phyloP scores from a whole-genome alignment of 73 alveolate species.

The Tetrahymena borealis region DNA sequence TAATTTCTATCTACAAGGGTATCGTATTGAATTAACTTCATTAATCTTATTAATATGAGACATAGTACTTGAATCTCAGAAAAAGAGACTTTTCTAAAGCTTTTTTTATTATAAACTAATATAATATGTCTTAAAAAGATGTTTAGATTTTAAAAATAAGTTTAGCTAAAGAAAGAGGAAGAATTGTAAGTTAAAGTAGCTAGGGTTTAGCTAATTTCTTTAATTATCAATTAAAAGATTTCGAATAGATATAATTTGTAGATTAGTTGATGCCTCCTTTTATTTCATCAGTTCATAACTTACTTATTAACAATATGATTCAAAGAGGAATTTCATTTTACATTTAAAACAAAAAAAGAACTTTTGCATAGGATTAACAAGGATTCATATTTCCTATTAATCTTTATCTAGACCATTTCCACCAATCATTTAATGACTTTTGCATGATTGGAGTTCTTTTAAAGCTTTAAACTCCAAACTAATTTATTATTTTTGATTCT shows the following conservation, averaged over 20 bases:
- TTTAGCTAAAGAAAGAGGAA: background rate
- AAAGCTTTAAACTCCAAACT: background rate
- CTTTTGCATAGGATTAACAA: background rate
- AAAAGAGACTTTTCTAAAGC: background rate
- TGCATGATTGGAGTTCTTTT: background rate
- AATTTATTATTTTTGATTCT: background rate
- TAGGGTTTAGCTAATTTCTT: background rate
- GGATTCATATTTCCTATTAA: background rate
- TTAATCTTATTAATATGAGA: background rate
- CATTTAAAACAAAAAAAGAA: background rate
- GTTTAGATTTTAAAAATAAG: background rate
- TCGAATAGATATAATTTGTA: background rate
- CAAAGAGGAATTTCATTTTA: background rate
- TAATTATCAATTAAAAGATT: background rate
- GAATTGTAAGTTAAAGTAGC: background rate
- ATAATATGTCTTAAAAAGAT: background rate
- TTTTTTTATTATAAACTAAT: background rate
- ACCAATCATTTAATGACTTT: background rate
- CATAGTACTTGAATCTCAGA: background rate
- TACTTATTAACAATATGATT: background rate
- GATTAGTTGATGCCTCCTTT: background rate
- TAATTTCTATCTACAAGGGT: background rate
- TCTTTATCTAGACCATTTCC: background rate
- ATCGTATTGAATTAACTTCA: background rate
- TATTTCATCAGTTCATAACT: background rate